Evolutionary conservation across 2,329 filamentous ascomycete genomes (phyloP).

Genomic region (Rhynchosporium secalis): DNA sequence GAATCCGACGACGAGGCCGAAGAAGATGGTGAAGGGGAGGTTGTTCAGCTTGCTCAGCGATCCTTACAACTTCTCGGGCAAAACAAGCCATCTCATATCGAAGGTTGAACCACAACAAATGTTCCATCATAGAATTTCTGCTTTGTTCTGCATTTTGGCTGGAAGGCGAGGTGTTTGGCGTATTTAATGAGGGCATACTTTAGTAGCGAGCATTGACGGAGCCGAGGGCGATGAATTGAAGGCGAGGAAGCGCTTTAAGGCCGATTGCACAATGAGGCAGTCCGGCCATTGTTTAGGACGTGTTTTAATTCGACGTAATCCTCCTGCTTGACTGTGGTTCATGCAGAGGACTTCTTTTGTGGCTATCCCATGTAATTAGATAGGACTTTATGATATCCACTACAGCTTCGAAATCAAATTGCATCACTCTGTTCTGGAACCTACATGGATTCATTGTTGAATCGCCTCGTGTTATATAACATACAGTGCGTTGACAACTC

Average conservation of each 20-base stretch:
- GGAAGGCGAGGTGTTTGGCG: slow-evolving; percentile 42
- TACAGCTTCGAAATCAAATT: slow-evolving; percentile 20
- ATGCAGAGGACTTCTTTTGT: slow-evolving; percentile 27
- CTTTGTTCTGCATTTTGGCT: slow-evolving; percentile 39
- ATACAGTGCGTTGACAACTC: neutral
- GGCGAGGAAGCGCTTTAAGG: slow-evolving; percentile 26
- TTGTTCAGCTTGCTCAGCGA: slow-evolving; percentile 84
- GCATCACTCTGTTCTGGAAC: slow-evolving; percentile 12
- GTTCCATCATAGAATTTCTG: slow-evolving; percentile 33
- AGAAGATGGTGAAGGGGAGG: slow-evolving; percentile 90
- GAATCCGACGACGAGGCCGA: slow-evolving; percentile 84
- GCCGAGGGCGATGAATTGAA: slow-evolving; percentile 27
- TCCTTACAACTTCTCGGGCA: slow-evolving; percentile 85
- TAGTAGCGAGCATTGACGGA: slow-evolving; percentile 41
- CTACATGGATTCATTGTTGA: neutral
- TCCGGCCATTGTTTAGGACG: slow-evolving; percentile 26
- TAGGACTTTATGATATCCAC: slow-evolving; percentile 40
- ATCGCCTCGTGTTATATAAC: too few relatives aligned
- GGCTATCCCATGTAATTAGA: slow-evolving; percentile 42
- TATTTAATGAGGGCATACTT: slow-evolving; percentile 36
- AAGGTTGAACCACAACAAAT: slow-evolving; percentile 55
- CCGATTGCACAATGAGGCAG: slow-evolving; percentile 25
- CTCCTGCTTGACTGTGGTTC: slow-evolving; percentile 35
- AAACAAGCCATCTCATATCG: slow-evolving; percentile 75
- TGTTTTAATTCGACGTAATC: slow-evolving; percentile 34